These are phyloP conservation scores for Podospora pseudoanserina DNA, from an alignment of 495 filamentous ascomycete genomes.

Conservation along the genomic window DNA sequence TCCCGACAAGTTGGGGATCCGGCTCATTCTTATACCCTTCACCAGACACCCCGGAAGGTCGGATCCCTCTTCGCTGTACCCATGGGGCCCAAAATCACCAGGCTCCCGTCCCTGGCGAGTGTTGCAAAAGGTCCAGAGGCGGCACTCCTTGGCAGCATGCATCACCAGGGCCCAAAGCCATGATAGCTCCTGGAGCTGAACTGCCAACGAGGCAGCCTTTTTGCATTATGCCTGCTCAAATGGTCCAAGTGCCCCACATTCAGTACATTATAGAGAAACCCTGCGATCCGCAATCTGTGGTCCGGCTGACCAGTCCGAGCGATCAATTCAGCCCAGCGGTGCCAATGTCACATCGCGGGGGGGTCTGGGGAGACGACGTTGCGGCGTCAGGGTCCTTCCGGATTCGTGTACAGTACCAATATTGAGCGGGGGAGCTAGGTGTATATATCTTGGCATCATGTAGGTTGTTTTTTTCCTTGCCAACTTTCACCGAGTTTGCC, in stretches of 20 bases:
- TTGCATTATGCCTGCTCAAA: background rate
- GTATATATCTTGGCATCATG: background rate
- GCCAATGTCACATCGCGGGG: background rate
- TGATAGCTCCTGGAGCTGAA: conserved; percentile 2
- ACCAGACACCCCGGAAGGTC: background rate
- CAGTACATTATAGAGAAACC: background rate
- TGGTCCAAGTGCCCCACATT: background rate
- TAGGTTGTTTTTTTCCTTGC: background rate
- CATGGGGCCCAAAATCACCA: background rate
- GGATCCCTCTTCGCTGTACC: background rate
- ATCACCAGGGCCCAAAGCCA: background rate
- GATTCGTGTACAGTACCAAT: background rate
- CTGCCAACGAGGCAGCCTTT: background rate
- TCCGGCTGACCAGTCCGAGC: conserved; percentile 5
- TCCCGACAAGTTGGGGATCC: background rate
- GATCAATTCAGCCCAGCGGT: conserved; percentile 2
- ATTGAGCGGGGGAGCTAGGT: background rate
- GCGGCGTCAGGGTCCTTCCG: background rate
- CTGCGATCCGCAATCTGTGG: conserved; percentile 1
- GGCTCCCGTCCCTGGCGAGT: background rate
- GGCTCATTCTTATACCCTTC: background rate
- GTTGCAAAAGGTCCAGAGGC: background rate
- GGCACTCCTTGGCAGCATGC: background rate
- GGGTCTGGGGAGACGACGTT: background rate
- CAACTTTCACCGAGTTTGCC: background rate